A percentile compares a stretch with the other conserved stretches of the same genome.
Conservation (phyloP, 2,329 filamentous ascomycete genomes). For the Aspergillus melleus region DNA sequence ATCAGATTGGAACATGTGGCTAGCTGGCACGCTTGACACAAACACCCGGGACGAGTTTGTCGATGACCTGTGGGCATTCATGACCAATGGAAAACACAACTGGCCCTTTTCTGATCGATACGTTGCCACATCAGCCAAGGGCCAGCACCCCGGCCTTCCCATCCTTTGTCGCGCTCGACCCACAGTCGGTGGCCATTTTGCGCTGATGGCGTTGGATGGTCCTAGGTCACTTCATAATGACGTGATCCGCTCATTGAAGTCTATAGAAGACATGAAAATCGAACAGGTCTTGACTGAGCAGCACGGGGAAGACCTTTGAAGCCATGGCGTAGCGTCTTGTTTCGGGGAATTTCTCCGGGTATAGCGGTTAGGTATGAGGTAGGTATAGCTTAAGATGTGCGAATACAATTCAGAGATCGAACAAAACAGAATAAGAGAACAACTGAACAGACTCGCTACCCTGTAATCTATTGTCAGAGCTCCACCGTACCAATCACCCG, state of each 20-base stretch:
- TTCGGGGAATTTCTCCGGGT: not conserved
- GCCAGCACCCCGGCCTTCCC: conserved; percentile 31
- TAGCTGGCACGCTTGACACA: conserved; percentile 35
- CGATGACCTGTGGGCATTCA: conserved; percentile 43
- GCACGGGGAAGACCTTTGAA: conserved; percentile 19
- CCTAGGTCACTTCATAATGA: conserved; percentile 22
- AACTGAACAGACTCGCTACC: not conserved
- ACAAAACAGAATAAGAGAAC: not conserved
- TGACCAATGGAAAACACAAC: conserved; percentile 45
- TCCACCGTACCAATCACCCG: not conserved
- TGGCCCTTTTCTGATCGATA: conserved; percentile 48
- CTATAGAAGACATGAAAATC: not conserved
- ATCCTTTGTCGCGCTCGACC: conserved; percentile 41
- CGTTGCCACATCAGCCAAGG: conserved; percentile 34
- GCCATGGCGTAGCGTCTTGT: not conserved
- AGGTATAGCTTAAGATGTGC: not conserved
- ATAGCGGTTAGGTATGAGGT: not conserved
- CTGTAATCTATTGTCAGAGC: not conserved
- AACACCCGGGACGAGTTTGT: conserved; percentile 36
- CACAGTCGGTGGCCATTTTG: conserved; percentile 47
- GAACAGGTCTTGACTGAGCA: conserved; percentile 1
- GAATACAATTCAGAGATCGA: not conserved
- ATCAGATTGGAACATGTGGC: conserved; percentile 48
- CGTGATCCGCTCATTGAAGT: conserved; percentile 7
- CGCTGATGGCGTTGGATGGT: conserved; percentile 40